Evolutionary conservation across 148 eudicot genomes (phyloP).

Genomic region (Rhododendron kiyosumense): DNA sequence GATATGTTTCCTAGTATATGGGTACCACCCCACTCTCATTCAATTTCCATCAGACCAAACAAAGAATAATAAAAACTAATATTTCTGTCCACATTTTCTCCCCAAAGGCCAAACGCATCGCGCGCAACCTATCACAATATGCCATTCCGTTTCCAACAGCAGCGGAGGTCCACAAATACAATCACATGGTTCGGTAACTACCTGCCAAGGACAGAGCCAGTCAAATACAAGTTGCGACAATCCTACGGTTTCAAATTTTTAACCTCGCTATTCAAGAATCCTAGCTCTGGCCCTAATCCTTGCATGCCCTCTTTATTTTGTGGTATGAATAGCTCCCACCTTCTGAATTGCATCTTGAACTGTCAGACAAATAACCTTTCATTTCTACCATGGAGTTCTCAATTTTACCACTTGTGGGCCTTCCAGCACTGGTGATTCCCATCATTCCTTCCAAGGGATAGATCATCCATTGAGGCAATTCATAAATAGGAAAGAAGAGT

Average conservation of each 20-base stretch:
- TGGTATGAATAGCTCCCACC: neutral
- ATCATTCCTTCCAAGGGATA: too few relatives aligned
- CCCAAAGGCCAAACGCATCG: neutral
- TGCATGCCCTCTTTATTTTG: neutral
- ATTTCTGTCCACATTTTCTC: neutral
- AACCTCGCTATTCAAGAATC: neutral
- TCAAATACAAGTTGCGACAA: neutral
- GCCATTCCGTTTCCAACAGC: too few relatives aligned
- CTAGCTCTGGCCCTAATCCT: neutral
- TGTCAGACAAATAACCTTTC: neutral
- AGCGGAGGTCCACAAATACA: neutral
- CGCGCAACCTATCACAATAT: too few relatives aligned
- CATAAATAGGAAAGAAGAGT: too few relatives aligned
- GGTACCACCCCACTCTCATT: neutral
- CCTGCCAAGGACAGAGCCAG: neutral
- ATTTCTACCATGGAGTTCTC: neutral
- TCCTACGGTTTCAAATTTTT: neutral
- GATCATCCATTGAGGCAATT: too few relatives aligned
- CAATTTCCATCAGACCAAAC: neutral
- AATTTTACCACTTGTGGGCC: neutral
- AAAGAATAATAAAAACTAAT: neutral
- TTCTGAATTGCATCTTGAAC: neutral
- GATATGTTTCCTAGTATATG: neutral
- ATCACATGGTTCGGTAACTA: neutral
- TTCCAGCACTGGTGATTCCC: neutral